Percentiles rank a stretch among this genome's conserved stretches.
phyloP scores from a whole-genome alignment of 768 basidiomycete species.

The Termitomyces sp. region DNA sequence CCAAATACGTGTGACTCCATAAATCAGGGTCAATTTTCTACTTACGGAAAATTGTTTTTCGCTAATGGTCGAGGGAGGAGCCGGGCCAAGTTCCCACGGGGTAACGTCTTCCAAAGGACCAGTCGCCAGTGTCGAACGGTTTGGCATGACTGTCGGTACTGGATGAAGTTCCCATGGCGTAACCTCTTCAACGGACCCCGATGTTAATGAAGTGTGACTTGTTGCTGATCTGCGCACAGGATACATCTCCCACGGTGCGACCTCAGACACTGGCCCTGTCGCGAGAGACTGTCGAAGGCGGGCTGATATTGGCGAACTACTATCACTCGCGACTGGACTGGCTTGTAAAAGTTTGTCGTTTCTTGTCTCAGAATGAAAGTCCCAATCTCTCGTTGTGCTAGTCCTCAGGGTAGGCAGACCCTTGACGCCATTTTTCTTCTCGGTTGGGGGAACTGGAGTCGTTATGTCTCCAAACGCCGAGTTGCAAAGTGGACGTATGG shows the following conservation, averaged over 20 bases:
- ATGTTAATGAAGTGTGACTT: conserved; percentile 17
- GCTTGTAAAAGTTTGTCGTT: conserved; percentile 1
- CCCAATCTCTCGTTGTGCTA: conserved; percentile 25
- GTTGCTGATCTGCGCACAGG: conserved; percentile 11
- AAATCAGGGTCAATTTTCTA: conserved; percentile 7
- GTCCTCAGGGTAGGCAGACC: conserved; percentile 21
- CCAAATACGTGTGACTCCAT: conserved; percentile 8
- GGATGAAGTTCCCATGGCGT: conserved; percentile 27
- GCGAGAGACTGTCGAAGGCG: conserved; percentile 7
- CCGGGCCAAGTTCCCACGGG: conserved; percentile 28
- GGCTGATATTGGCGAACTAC: conserved; percentile 9
- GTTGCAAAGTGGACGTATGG: conserved; percentile 27
- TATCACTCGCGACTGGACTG: conserved; percentile 1
- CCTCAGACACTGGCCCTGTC: conserved; percentile 22
- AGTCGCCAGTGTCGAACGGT: conserved; percentile 19
- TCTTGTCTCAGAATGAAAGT: conserved; percentile 22
- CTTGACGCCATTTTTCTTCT: conserved; percentile 7
- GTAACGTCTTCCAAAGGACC: conserved; percentile 24
- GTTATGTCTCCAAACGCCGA: conserved; percentile 19
- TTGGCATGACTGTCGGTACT: conserved; percentile 16
- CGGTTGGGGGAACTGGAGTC: neutral
- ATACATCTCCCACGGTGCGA: conserved; percentile 25
- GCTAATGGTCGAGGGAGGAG: neutral
- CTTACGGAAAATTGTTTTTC: conserved; percentile 18
- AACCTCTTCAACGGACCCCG: conserved; percentile 23